Evolutionary conservation across 352 stramenopile genomes (phyloP).

Genomic region (Thraustochytrium sp.): DNA sequence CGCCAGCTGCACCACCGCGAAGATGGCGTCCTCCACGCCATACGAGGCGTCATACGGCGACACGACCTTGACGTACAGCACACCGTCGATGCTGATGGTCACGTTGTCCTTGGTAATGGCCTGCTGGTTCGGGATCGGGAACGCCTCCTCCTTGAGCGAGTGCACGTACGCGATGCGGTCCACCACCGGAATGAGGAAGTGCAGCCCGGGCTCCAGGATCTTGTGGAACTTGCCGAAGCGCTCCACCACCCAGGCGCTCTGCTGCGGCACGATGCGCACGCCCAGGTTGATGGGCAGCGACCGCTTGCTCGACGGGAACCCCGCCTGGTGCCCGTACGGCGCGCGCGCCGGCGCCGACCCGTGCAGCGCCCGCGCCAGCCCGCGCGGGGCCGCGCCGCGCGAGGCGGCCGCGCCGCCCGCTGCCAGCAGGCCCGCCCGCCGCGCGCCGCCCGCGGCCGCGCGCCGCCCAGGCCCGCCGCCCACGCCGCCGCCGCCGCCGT

Average conservation of each 20-base stretch:
- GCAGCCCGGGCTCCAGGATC: conserved; percentile 70
- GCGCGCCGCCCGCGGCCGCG: too few species aligned
- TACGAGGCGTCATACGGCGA: conserved; percentile 79
- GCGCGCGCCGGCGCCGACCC: background rate
- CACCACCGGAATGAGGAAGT: conserved; percentile 79
- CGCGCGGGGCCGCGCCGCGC: background rate
- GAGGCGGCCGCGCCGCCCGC: too few species aligned
- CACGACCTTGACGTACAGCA: conserved; percentile 82
- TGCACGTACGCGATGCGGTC: conserved; percentile 82
- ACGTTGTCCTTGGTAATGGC: conserved; percentile 84
- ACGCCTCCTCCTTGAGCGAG: conserved; percentile 80
- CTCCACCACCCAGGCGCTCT: conserved; percentile 70
- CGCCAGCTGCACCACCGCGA: conserved; percentile 78
- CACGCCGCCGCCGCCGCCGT: background rate
- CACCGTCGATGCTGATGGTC: conserved; percentile 80
- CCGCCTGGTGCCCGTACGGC: background rate
- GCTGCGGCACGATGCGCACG: conserved; percentile 49
- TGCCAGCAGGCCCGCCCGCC: background rate
- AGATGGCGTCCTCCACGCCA: conserved; percentile 73
- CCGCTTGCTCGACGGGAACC: conserved; percentile 15
- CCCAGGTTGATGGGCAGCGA: conserved; percentile 38
- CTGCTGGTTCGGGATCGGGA: conserved; percentile 78
- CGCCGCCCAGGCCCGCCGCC: too few species aligned
- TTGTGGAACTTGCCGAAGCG: conserved; percentile 81
- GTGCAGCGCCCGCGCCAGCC: background rate